phyloP scores from a whole-genome alignment of 768 basidiomycete genomes.

The Gloeophyllum trabeum region DNA sequence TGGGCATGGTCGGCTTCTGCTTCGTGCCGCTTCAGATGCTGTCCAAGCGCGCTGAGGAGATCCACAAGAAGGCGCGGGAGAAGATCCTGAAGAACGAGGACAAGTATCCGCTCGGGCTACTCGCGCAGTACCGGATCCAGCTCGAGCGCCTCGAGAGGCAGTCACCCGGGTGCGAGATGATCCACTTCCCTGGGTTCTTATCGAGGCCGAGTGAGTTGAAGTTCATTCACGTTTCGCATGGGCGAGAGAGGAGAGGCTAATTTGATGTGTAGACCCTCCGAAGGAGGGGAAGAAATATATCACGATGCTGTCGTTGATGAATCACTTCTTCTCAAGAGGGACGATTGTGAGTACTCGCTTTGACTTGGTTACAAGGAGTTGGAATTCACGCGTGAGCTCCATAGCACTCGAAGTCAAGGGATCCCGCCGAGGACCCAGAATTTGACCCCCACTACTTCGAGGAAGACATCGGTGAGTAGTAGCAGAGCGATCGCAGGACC shows the following conservation, averaged over 20 bases:
- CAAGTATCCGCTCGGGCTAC: slow-evolving; percentile 19
- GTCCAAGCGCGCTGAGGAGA: slow-evolving; percentile 11
- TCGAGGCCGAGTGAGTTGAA: slow-evolving; percentile 14
- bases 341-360: slow-evolving; percentile 12
- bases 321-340: slow-evolving; percentile 19
- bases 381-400: neutral
- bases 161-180: slow-evolving; percentile 20
- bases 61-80: slow-evolving; percentile 14
- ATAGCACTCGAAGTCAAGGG: slow-evolving; percentile 11
- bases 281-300: slow-evolving; percentile 15
- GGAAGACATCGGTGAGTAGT: slow-evolving; percentile 13
- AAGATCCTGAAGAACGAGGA: slow-evolving; percentile 12
- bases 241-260: no score
- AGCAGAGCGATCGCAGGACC: neutral
- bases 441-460: slow-evolving; percentile 18
- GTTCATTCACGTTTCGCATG: no score
- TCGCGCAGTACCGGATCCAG: slow-evolving; percentile 29
- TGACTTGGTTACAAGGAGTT: neutral
- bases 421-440: slow-evolving; percentile 15
- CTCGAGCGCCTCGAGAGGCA: slow-evolving; percentile 18
- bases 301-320: slow-evolving; percentile 11
- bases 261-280: slow-evolving; percentile 8
- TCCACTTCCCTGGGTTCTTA: slow-evolving; percentile 16
- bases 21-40: slow-evolving; percentile 13
- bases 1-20: slow-evolving; percentile 15